Conservation (phyloP, 208 protist species). For the Entamoeba invadens region DNA sequence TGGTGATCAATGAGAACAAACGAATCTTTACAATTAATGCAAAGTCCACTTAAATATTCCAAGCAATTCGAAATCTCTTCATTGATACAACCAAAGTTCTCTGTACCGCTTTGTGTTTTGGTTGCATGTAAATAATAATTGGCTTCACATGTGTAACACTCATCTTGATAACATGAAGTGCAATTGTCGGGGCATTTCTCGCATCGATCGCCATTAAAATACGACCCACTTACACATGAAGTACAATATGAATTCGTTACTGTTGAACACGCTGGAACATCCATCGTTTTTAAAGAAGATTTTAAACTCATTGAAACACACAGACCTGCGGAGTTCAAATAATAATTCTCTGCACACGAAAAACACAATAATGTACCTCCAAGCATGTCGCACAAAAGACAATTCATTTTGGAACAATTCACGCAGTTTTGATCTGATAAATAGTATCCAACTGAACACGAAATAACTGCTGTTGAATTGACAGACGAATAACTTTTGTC, state of each 20-base stretch:
- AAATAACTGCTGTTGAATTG: background rate
- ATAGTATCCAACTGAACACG: background rate
- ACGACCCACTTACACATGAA: background rate
- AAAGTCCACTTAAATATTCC: background rate
- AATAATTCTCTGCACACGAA: background rate
- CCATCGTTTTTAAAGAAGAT: background rate
- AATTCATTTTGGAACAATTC: background rate
- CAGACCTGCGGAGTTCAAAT: background rate
- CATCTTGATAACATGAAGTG: background rate
- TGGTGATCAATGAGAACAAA: background rate
- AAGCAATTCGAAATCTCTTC: no score
- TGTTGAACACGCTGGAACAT: background rate
- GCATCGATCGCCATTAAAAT: background rate
- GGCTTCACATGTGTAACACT: background rate
- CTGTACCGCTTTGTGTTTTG: background rate
- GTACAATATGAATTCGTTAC: background rate
- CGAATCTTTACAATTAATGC: background rate
- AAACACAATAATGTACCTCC: background rate
- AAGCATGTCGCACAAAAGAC: background rate
- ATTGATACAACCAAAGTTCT: no score
- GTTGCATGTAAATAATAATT: background rate
- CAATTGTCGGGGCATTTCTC: background rate
- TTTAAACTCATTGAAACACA: background rate
- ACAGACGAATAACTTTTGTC: no score
- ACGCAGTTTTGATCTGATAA: background rate